Base-by-base conservation (phyloP, 2,329 filamentous ascomycete genomes). In the Aureobasidium sp. region DNA sequence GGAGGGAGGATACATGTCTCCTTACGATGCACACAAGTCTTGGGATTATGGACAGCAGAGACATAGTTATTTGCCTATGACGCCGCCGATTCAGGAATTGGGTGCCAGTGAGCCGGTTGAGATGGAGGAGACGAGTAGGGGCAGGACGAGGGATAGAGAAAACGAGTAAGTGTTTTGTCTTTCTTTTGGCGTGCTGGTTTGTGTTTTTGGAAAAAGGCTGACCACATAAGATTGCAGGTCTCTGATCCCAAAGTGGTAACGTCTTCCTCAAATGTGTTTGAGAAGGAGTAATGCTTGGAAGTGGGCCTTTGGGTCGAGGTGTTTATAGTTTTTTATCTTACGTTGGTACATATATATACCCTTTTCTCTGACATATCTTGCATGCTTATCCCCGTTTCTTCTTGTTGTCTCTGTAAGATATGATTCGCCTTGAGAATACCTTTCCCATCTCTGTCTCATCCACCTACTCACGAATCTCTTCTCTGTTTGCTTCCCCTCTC, bases 111-210 rank as follows among this genome's bases (percentile, higher is more conserved):
- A 50, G 10, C 44, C 57, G 3, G 57, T 59, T 1, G 57, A 59
- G 36, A 49, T 59, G 57, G 57, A 49, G 9, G 57, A 59, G 27
- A 45, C 39, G 5, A 25, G 32, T 7, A 49, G 55, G 16, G 55
- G 53, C 6, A 54, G 51, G 8, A 30, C 54, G 25, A 39, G 57
- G n/a, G n/a, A 25, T 5, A 47, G 42, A 9, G 54, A 48, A 7
- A 47, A 25, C 14, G 29, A 49, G 57, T 59, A 50, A 41, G 44
- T 59, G n/a, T n/a, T n/a, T n/a, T n/a, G n/a, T n/a, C n/a, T n/a
- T n/a, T n/a, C n/a, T n/a, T n/a, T n/a, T n/a, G n/a, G n/a, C n/a
- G n/a, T n/a, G n/a, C n/a, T n/a, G n/a, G n/a, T n/a, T n/a, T n/a
- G n/a, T n/a, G n/a, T n/a, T n/a, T n/a, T n/a, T n/a, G n/a, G n/a